These are phyloP conservation scores for Sanghuangporus weigelae DNA, from an alignment of 1,284 basidiomycete species.

Conservation along the genomic window DNA sequence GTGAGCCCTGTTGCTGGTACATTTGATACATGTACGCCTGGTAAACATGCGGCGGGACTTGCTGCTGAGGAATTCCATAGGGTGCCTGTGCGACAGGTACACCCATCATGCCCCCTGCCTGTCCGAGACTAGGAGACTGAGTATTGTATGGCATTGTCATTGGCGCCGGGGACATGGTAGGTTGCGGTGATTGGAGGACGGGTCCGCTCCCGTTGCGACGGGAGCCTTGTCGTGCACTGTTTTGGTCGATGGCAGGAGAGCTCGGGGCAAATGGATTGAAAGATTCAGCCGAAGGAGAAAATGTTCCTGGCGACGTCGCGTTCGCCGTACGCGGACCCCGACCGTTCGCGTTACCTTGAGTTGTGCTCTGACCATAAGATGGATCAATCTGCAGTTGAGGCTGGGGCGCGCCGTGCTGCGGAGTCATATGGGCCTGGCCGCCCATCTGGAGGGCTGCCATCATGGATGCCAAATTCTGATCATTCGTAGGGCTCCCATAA, in stretches of 20 bases:
- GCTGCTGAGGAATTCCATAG: conserved; percentile 56
- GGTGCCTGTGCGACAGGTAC: conserved; percentile 50
- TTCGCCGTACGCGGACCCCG: conserved; percentile 11
- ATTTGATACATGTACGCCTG: conserved; percentile 78
- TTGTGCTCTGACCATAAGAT: conserved; percentile 37
- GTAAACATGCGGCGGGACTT: conserved; percentile 66
- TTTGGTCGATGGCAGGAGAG: conserved; percentile 49
- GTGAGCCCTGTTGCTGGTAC: conserved; percentile 63
- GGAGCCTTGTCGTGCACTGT: conserved; percentile 38
- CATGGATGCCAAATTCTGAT: conserved; percentile 80
- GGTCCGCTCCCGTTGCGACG: conserved; percentile 43
- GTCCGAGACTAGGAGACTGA: conserved; percentile 55
- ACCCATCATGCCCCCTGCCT: conserved; percentile 49
- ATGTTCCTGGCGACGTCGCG: conserved; percentile 32
- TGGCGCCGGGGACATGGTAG: conserved; percentile 33
- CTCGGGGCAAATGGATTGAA: conserved; percentile 72
- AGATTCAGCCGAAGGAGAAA: conserved; percentile 61
- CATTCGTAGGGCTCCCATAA: conserved; percentile 59
- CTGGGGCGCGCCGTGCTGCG: conserved; percentile 58
- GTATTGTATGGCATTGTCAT: conserved; percentile 48
- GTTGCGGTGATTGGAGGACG: conserved; percentile 23
- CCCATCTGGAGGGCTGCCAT: conserved; percentile 86
- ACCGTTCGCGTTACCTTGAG: conserved; percentile 36
- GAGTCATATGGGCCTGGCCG: conserved; percentile 52
- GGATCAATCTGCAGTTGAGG: conserved; percentile 70